Conservation (phyloP, 176 grass and related monocot species). For the Cenchrus americanus region DNA sequence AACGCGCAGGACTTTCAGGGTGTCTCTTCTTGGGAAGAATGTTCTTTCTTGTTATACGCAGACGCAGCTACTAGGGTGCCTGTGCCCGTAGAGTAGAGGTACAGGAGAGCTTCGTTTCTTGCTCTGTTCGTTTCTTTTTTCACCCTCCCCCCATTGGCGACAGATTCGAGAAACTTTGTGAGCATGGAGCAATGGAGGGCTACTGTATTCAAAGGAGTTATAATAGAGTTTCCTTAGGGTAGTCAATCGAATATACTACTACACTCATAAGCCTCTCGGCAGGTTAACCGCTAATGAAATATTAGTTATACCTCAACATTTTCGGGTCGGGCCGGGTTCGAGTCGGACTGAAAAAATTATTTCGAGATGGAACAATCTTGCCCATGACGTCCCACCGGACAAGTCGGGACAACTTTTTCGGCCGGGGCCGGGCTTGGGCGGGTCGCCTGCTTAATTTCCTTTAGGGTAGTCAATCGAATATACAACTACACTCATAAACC, state of each 20-base stretch:
- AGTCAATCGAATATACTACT: background rate
- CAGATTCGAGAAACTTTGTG: background rate
- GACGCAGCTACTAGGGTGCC: background rate
- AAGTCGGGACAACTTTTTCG: too few species aligned
- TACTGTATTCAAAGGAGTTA: background rate
- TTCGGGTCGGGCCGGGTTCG: too few species aligned
- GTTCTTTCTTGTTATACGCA: background rate
- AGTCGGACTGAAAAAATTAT: too few species aligned
- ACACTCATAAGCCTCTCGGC: background rate
- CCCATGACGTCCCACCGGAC: too few species aligned
- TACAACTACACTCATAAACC: too few species aligned
- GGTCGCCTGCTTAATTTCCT: too few species aligned
- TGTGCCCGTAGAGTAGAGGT: background rate
- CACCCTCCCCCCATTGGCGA: background rate
- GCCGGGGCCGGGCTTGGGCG: too few species aligned
- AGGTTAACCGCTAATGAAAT: background rate
- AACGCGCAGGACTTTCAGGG: constrained; percentile 33
- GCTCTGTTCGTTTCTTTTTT: background rate
- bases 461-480: too few species aligned
- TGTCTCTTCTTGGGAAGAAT: background rate
- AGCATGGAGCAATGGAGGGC: background rate
- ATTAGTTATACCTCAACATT: background rate
- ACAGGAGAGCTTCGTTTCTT: background rate
- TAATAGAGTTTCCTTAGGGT: background rate
- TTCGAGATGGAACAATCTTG: too few species aligned